phyloP scores from a whole-genome alignment of 441 rosid genomes.

The Dalechampia spathulata region DNA sequence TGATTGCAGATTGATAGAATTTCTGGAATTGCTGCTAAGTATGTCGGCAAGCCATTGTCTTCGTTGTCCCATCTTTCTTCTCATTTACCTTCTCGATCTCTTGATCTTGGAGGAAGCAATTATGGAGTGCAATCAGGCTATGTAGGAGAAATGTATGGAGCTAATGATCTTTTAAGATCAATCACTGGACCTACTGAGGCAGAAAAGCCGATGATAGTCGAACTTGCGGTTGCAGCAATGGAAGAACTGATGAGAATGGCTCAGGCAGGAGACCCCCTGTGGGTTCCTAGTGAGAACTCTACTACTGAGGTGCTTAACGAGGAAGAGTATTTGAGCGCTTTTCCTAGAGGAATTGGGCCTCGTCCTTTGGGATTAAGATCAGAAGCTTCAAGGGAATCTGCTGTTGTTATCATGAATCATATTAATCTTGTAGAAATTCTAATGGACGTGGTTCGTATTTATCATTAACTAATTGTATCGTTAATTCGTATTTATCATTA shows the following conservation, averaged over 20 bases:
- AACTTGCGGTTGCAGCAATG: conserved; percentile 97
- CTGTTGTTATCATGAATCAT: conserved; percentile 85
- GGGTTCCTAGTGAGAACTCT: conserved; percentile 47
- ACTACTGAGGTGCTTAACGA: conserved; percentile 44
- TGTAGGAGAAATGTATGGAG: conserved; percentile 72
- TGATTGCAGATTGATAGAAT: conserved; percentile 74
- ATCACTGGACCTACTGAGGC: conserved; percentile 63
- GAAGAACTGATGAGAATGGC: conserved; percentile 90
- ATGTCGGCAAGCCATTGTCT: conserved; percentile 76
- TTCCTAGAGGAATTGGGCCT: conserved; percentile 75
- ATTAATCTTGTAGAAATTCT: conserved; percentile 89
- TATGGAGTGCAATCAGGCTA: conserved; percentile 55
- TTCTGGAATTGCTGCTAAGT: conserved; percentile 83
- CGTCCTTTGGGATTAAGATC: conserved; percentile 66
- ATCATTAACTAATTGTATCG: too few species aligned
- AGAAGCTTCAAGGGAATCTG: conserved; percentile 84
- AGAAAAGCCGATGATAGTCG: conserved; percentile 87
- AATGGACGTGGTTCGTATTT: conserved; percentile 80
- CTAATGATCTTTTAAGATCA: conserved; percentile 54
- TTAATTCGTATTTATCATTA: too few species aligned
- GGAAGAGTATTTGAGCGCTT: conserved; percentile 67
- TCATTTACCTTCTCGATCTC: conserved; percentile 54
- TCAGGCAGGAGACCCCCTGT: conserved; percentile 69
- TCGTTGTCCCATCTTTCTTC: conserved; percentile 41
- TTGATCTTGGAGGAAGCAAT: conserved; percentile 56